Evolutionary conservation across 345 rosid species (phyloP).

Genomic region (Melaleuca quinquenervia): DNA sequence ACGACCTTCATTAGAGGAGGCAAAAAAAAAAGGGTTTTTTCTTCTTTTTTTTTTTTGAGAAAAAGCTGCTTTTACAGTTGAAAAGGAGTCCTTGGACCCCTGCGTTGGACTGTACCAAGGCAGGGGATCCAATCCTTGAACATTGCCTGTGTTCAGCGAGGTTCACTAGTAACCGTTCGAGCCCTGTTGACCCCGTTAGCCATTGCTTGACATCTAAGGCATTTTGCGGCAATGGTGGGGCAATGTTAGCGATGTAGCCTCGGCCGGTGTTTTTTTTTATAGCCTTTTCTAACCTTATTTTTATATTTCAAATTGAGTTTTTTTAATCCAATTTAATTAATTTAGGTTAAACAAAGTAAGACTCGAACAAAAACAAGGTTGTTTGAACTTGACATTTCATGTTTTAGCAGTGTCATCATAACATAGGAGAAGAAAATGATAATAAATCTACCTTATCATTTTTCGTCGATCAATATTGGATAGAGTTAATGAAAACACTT

Average conservation of each 20-base stretch:
- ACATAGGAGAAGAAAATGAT: not conserved
- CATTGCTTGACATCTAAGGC: not conserved
- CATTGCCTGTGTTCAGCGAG: too few species aligned
- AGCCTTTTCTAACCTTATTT: accelerated
- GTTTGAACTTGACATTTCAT: not conserved
- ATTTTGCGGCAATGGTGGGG: not conserved
- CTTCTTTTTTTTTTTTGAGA: too few species aligned
- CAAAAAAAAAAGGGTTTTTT: too few species aligned
- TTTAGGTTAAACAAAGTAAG: not conserved
- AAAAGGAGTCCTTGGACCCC: too few species aligned
- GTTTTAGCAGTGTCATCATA: not conserved
- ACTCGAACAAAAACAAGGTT: not conserved
- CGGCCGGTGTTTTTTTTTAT: accelerated
- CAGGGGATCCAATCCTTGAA: too few species aligned
- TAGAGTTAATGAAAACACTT: not conserved
- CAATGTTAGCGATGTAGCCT: not conserved
- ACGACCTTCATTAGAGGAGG: too few species aligned
- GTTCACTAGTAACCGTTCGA: too few species aligned
- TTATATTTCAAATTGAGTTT: not conserved
- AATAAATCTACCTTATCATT: not conserved
- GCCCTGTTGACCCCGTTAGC: accelerated
- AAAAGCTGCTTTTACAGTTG: too few species aligned
- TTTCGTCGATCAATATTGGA: not conserved
- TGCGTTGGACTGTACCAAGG: too few species aligned
- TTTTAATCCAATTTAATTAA: not conserved